Evolutionary conservation across 2,329 filamentous ascomycete species (phyloP), one percentile per base, ranked within the genome.

Genomic region (Aspergillus fructus): DNA sequence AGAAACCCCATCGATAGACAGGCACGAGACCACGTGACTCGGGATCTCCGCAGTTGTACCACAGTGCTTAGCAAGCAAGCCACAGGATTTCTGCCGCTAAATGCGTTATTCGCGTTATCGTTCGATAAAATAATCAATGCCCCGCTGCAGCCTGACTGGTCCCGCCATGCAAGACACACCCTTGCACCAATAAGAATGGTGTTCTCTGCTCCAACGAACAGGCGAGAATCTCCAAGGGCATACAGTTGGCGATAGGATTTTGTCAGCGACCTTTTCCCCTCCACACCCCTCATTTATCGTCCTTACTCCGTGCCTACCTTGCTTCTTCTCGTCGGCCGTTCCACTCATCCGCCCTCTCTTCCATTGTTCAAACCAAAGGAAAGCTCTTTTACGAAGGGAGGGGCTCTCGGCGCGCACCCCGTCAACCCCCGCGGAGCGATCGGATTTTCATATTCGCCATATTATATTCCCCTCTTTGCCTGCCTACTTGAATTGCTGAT

Each of bases 31-130:
- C 59, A 63, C 56, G 53, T 61, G 58, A 58, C 49, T 54, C 9
- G 11, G 23, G 17, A 45, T 47, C 27, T 56, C 42, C 40, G 43
- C 47, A 49, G 42, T 62, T 30, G 27, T 30, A 30, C 27, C 27
- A 30, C 27, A 30, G 27, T 30, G 63, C 63, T 65, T 65, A 65
- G 61, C 64, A 65, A 65, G 64, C 60, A 54, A 48, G 37, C 34
- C 6, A 37, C 13, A 37, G 43, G 7, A n/a, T 46, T 46, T 46
- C 17, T 30, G 23, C 43, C 53, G 57, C 49, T 13, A 59, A 59
- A 39, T 21, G 59, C 53, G 59, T 61, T 60, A 59, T 64, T 56
- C 33, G 53, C 59, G 62, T 56, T 59, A 59, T 42, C n/a, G 43
- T 15, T 27, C 24, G 30, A 40, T 49, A 46, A 46, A 49, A 50